Evolutionary conservation across 2,329 filamentous ascomycete genomes (phyloP).

Genomic region (Aureobasidium sp.): DNA sequence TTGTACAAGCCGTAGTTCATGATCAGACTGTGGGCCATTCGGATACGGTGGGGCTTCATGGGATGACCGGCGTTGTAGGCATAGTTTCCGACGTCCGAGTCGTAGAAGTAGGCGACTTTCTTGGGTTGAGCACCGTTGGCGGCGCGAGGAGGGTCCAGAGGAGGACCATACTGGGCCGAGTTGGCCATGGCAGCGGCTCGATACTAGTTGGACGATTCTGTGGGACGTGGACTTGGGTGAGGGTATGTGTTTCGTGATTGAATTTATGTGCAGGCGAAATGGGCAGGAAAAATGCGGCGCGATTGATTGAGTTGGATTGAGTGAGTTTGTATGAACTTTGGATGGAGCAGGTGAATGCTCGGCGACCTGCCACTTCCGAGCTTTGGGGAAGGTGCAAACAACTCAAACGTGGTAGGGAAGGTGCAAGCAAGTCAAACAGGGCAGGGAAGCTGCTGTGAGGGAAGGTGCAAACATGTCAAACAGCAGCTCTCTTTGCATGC

Average conservation of each 20-base stretch:
- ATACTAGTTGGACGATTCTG: not conserved
- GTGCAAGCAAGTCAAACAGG: not conserved
- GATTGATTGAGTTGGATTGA: not conserved
- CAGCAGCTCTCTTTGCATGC: too few species aligned
- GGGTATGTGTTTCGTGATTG: not conserved
- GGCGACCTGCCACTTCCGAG: not conserved
- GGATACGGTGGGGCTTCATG: conserved; percentile 60
- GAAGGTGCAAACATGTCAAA: not conserved
- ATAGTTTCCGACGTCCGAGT: conserved; percentile 96
- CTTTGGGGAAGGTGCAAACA: conserved; percentile 1
- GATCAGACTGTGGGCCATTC: conserved; percentile 55
- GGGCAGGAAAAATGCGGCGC: not conserved
- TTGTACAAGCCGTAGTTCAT: conserved; percentile 69
- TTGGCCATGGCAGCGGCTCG: conserved; percentile 36
- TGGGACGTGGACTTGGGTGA: not conserved
- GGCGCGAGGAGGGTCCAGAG: conserved; percentile 43
- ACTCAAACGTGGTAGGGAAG: not conserved
- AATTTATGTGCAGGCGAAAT: not conserved
- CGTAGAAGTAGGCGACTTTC: conserved; percentile 96
- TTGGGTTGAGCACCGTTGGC: conserved; percentile 53
- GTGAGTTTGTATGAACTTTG: not conserved
- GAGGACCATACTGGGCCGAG: conserved; percentile 36
- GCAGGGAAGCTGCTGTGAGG: not conserved
- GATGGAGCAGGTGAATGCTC: not conserved
- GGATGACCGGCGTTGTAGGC: conserved; percentile 73